phyloP scores from a whole-genome alignment of 257 asterid genomes.

The Jaltomata sinuosa region DNA sequence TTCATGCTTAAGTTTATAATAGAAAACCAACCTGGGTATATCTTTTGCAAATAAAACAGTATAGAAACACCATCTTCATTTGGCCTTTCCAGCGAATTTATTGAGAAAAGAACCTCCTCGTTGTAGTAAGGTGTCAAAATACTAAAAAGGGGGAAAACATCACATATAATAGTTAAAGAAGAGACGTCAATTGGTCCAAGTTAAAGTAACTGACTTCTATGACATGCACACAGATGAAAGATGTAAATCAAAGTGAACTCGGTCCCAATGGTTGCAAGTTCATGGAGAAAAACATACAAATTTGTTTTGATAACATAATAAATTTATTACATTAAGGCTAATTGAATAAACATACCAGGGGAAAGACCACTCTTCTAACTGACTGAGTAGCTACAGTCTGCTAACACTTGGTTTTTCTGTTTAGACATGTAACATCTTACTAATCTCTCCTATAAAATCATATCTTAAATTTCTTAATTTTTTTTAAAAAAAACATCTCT shows the following conservation, averaged over 20 bases:
- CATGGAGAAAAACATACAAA: not conserved
- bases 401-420: not conserved
- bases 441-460: not conserved
- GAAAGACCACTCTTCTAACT: not conserved
- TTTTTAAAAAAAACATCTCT: not conserved
- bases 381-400: not conserved
- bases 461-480: not conserved
- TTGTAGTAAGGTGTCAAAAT: conserved; percentile 82
- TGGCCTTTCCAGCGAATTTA: conserved; percentile 57
- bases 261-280: not conserved
- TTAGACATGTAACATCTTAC: not conserved
- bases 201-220: not conserved
- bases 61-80: conserved; percentile 98
- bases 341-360: not conserved
- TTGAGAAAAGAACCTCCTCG: conserved; percentile 86
- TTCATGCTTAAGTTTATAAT: conserved; percentile 7
- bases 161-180: not conserved
- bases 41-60: conserved; percentile 84
- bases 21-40: conserved; percentile 63
- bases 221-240: not conserved
- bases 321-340: not conserved
- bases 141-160: conserved; percentile 26
- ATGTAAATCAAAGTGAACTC: not conserved
- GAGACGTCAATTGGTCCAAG: not conserved
- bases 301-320: not conserved